Evolutionary conservation across 495 filamentous ascomycete genomes (phyloP).

Genomic region (Aspergillus sparsus): DNA sequence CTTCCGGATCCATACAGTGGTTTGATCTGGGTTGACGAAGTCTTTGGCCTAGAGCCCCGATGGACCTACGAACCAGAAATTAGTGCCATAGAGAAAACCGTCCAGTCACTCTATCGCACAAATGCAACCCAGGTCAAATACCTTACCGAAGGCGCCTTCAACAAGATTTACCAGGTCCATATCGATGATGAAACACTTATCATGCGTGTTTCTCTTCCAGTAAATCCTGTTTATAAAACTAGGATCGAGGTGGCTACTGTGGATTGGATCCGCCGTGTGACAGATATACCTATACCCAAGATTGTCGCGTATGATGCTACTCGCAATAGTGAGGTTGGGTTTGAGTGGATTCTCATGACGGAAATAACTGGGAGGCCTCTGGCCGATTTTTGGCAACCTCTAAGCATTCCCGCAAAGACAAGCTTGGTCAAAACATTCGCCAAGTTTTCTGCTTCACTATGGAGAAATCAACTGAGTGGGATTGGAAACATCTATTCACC

Average conservation of each 20-base stretch:
- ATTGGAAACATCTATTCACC: too few relatives aligned
- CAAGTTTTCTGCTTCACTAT: too few relatives aligned
- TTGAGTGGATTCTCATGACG: slow-evolving; percentile 7
- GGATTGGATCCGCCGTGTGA: not conserved
- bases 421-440: too few relatives aligned
- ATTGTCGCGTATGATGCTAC: not conserved
- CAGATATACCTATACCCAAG: not conserved
- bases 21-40: too few relatives aligned
- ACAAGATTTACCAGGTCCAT: not conserved
- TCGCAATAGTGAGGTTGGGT: not conserved
- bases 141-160: slow-evolving; percentile 5
- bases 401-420: not conserved
- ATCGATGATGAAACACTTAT: not conserved
- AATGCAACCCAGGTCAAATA: not conserved
- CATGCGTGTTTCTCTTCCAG: not conserved
- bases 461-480: too few relatives aligned
- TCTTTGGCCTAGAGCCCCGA: too few relatives aligned
- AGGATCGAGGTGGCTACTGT: not conserved
- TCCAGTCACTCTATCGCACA: too few relatives aligned
- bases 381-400: not conserved
- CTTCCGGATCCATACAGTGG: too few relatives aligned
- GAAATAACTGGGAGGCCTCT: not conserved
- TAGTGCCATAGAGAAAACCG: too few relatives aligned
- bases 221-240: not conserved
- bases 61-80: too few relatives aligned